Conservation (phyloP, 2,329 filamentous ascomycete species). For the Rutstroemia sp. region DNA sequence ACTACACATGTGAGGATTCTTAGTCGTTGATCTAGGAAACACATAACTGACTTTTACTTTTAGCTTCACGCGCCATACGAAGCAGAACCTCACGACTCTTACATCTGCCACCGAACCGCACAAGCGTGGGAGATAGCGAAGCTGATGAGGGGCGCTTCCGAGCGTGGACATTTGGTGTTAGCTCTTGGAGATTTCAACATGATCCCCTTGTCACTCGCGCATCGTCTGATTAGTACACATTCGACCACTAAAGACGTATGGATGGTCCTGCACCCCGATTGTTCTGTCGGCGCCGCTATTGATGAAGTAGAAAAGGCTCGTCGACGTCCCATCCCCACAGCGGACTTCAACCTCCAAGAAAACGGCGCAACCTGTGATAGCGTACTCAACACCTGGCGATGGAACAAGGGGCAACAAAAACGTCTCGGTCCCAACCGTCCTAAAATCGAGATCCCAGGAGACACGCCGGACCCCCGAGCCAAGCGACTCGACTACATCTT, state of each 20-base stretch:
- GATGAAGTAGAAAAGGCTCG: conserved; percentile 61
- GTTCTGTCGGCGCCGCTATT: conserved; percentile 66
- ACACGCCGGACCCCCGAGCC: conserved; percentile 63
- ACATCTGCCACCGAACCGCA: conserved; percentile 81
- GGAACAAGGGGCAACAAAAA: conserved; percentile 65
- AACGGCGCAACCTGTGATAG: conserved; percentile 88
- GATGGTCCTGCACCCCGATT: conserved; percentile 76
- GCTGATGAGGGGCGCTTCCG: conserved; percentile 72
- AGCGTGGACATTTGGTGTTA: conserved; percentile 75
- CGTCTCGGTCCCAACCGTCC: conserved; percentile 57
- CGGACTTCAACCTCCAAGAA: conserved; percentile 66
- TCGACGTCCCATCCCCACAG: conserved; percentile 61
- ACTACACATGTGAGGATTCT: conserved; percentile 66
- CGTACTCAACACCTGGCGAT: conserved; percentile 87
- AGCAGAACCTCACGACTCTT: conserved; percentile 69
- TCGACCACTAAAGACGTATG: conserved; percentile 76
- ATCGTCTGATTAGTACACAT: conserved; percentile 73
- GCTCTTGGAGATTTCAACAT: conserved; percentile 95
- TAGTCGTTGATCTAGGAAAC: background rate
- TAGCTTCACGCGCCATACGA: conserved; percentile 82
- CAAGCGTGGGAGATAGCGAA: conserved; percentile 96
- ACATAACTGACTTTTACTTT: conserved; percentile 33
- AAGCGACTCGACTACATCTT: conserved; percentile 96
- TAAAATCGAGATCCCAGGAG: conserved; percentile 52
- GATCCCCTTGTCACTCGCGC: conserved; percentile 77